These are phyloP conservation scores for Aureobasidium vineae DNA, from an alignment of 2,329 filamentous ascomycete genomes.

Conservation along the genomic window DNA sequence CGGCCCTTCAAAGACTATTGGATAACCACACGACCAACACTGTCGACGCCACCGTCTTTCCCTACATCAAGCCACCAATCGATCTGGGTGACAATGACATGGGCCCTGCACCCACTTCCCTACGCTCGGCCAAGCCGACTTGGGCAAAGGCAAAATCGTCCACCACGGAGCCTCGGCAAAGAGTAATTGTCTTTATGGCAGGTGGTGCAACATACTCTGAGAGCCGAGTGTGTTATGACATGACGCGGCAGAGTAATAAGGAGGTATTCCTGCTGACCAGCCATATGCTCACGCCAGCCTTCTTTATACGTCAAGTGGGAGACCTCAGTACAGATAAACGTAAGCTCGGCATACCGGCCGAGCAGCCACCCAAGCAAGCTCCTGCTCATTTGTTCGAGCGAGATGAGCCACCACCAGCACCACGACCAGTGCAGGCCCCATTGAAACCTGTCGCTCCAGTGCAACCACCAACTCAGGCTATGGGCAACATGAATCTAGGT, in stretches of 20 bases:
- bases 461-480: conserved; percentile 54
- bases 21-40: conserved; percentile 58
- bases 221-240: conserved; percentile 82
- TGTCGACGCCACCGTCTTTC: conserved; percentile 47
- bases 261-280: conserved; percentile 88
- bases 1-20: conserved; percentile 77
- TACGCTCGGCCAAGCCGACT: conserved; percentile 88
- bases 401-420: conserved; percentile 45
- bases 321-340: conserved; percentile 75
- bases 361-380: conserved; percentile 75
- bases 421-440: conserved; percentile 37
- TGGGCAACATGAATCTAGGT: conserved; percentile 56
- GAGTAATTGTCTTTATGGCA: conserved; percentile 90
- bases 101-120: conserved; percentile 57
- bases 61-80: conserved; percentile 56
- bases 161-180: conserved; percentile 74
- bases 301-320: conserved; percentile 79
- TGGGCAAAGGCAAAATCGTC: conserved; percentile 84
- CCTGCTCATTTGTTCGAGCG: conserved; percentile 84
- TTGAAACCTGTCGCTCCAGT: conserved; percentile 30
- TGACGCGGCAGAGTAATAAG: conserved; percentile 67
- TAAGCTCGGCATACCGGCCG: conserved; percentile 74
- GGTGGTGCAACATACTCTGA: conserved; percentile 95
- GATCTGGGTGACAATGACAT: conserved; percentile 61
- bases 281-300: conserved; percentile 84